phyloP scores from a whole-genome alignment of 2,329 filamentous ascomycete genomes.

The Venturia aucupariae region DNA sequence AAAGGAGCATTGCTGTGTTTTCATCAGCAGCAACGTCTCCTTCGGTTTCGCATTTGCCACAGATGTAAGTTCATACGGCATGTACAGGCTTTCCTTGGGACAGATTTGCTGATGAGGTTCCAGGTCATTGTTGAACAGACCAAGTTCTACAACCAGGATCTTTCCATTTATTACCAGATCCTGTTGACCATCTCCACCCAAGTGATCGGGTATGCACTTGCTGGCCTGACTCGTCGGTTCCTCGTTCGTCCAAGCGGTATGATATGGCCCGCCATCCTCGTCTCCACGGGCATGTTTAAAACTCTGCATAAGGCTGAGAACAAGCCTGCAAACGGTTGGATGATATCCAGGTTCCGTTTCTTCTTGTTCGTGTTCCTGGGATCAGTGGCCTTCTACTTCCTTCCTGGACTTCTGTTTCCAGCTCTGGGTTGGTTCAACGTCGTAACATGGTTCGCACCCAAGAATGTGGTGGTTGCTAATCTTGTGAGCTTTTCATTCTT shows the following conservation, averaged over 20 bases:
- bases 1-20: constrained; percentile 82
- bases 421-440: constrained; percentile 84
- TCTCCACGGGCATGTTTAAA: constrained; percentile 83
- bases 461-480: constrained; percentile 78
- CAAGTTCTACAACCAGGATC: constrained; percentile 77
- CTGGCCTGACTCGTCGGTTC: constrained; percentile 70
- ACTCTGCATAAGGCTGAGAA: constrained; percentile 81
- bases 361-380: constrained; percentile 65
- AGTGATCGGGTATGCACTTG: constrained; percentile 78
- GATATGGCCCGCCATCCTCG: constrained; percentile 84
- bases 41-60: constrained; percentile 86
- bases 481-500: constrained; percentile 36
- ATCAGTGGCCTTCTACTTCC: constrained; percentile 73
- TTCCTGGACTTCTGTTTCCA: constrained; percentile 73
- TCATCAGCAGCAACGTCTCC: constrained; percentile 82
- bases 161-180: constrained; percentile 67
- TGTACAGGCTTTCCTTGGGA: not conserved
- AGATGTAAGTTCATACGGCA: constrained; percentile 43
- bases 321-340: constrained; percentile 73
- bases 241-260: constrained; percentile 78
- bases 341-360: constrained; percentile 72
- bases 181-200: constrained; percentile 79
- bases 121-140: constrained; percentile 79
- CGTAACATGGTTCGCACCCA: constrained; percentile 78
- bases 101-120: constrained; percentile 12